Base-by-base conservation (phyloP, 2,329 filamentous ascomycete species). In the Fonsecaea pugnacius region DNA sequence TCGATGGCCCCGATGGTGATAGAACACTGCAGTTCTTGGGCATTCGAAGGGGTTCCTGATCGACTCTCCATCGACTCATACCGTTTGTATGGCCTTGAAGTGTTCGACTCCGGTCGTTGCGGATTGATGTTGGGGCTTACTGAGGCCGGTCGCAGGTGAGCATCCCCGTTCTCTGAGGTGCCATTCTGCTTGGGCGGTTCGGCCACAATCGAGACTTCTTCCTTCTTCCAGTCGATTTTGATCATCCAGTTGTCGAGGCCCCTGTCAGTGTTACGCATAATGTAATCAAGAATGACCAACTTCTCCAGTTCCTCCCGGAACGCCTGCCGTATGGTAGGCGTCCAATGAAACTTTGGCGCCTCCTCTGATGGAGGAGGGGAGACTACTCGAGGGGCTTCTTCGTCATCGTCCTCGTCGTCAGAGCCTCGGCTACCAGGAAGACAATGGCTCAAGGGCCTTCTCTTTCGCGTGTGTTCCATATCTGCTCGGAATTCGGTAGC, bases 161-260 rank as follows among this genome's bases (percentile, higher is more conserved):
- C 77, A 72, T 84, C 83, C 6, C 76, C 75, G 57, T 82, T 82
- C 38, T 80, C 80, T 35, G 79, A 77, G 33, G 72, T 72, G 2
- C 82, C 78, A 58, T 88, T 85, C 61, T 82, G 83, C 80, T 83
- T 91, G 73, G 82, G 96, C 10, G 93, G 91, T 65, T 97, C 92
- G 0, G 92, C 92, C 16, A 90, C 89, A 69, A 99, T 91, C 7
- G 90, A 91, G 12, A 95, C 94, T 72, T 90, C 86, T 73, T 95
- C 87, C 2, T 85, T 88, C 71, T 92, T 86, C 84, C 88, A 91
- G 76, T 99, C 93, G 35, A 99, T 91, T 76, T 92, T 95, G 74
- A 99, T 92, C 95, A 99, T 99, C 95, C 95, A 99, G 72, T 99
- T 99, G 76, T 99, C 95, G 62, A 97, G 82, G 1, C 95, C 95